Percentiles rank a stretch among this genome's conserved stretches.
phyloP scores from a whole-genome alignment of 495 filamentous ascomycete genomes.

The Umbilicaria muhlenbergii region DNA sequence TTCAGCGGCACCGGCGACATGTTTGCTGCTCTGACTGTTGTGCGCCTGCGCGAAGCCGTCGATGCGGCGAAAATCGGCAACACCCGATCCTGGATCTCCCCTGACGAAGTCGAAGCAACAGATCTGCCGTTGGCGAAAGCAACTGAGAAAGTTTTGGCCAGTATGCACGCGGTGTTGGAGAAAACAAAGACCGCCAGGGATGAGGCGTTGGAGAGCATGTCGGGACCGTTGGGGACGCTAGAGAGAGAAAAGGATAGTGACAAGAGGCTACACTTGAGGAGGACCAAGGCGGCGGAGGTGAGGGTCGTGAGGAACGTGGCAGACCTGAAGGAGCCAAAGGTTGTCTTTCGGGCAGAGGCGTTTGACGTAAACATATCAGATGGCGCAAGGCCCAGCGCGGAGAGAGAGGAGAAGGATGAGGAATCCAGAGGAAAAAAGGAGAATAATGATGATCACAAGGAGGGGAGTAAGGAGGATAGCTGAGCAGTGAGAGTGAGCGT shows the following conservation, averaged over 20 bases:
- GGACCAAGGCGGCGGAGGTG: conserved; percentile 67
- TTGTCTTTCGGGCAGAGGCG: conserved; percentile 39
- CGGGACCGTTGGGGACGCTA: conserved; percentile 18
- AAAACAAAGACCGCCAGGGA: conserved; percentile 60
- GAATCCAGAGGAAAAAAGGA: background rate
- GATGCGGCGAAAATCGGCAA: conserved; percentile 27
- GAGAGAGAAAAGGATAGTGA: conserved; percentile 32
- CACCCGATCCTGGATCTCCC: conserved; percentile 49
- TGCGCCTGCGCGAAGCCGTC: conserved; percentile 76
- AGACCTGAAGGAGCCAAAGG: conserved; percentile 44
- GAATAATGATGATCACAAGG: background rate
- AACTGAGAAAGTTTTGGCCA: conserved; percentile 74
- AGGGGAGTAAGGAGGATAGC: background rate
- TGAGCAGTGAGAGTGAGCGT: no score
- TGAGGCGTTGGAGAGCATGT: conserved; percentile 28
- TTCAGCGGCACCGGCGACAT: conserved; percentile 96
- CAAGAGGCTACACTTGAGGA: conserved; percentile 48
- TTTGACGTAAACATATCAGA: conserved; percentile 16
- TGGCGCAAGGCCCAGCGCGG: no score
- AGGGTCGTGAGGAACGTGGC: conserved; percentile 56
- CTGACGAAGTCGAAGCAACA: conserved; percentile 46
- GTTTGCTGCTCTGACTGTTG: conserved; percentile 84
- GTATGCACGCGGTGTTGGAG: conserved; percentile 75
- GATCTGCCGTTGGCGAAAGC: conserved; percentile 72
- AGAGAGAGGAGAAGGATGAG: background rate